Percentiles rank a stretch among this genome's conserved stretches.
These are phyloP conservation scores for Kickxella alabastrina DNA, from an alignment of 192 early-diverging fungal genomes.

Conservation along the genomic window DNA sequence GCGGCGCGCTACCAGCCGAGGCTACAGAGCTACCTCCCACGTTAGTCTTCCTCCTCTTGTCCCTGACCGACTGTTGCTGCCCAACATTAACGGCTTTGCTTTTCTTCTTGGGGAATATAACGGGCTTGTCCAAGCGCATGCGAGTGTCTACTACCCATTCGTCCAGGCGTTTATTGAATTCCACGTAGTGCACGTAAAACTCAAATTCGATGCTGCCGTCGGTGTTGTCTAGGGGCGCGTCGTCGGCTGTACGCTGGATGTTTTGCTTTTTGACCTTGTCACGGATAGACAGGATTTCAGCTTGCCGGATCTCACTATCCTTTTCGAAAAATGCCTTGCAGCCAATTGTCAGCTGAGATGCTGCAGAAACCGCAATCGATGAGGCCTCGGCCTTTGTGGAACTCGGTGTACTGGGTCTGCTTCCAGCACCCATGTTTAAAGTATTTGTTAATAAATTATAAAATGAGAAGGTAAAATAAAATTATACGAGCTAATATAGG, in stretches of 20 bases:
- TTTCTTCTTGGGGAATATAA: constrained; percentile 70
- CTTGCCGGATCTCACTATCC: constrained; percentile 67
- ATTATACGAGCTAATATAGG: too few species aligned
- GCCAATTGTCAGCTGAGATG: constrained; percentile 52
- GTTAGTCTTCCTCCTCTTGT: constrained; percentile 52
- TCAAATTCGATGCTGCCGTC: constrained; percentile 52
- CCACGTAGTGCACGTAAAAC: constrained; percentile 95
- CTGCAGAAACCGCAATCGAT: constrained; percentile 9
- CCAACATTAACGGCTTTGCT: constrained; percentile 33
- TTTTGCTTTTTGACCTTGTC: constrained; percentile 45
- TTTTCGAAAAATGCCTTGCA: constrained; percentile 64
- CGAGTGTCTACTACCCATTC: constrained; percentile 81
- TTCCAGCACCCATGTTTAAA: constrained; percentile 28
- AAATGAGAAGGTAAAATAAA: neutral
- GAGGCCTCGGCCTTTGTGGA: constrained; percentile 28
- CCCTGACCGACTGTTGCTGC: constrained; percentile 32
- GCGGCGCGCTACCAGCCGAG: constrained; percentile 38
- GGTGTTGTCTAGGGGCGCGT: constrained; percentile 40
- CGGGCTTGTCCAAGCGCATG: constrained; percentile 62
- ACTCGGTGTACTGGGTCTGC: constrained; percentile 39
- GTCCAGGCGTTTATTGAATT: constrained; percentile 98
- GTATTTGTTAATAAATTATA: neutral
- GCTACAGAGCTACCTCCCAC: constrained; percentile 45
- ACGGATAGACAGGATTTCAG: constrained; percentile 82
- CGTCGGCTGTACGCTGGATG: constrained; percentile 44